Percentiles rank a stretch among this genome's conserved stretches.
Evolutionary conservation across 495 filamentous ascomycete species (phyloP).

Genomic region (Podospora pseudoanserina): DNA sequence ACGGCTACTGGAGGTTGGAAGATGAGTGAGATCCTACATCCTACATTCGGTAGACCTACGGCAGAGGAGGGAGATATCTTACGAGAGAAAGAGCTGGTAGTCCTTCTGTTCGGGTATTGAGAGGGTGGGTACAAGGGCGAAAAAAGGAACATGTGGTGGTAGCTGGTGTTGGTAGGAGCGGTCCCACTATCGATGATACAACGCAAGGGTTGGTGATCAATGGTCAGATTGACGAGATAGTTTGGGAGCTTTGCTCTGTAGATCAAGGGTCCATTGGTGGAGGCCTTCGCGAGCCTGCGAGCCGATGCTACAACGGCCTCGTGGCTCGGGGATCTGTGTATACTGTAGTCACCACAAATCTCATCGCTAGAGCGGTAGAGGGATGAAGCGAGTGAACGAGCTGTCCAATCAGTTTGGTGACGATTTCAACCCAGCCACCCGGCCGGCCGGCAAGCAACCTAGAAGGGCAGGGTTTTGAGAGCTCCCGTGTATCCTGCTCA

Average conservation of each 20-base stretch:
- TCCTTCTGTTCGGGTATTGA: too few relatives aligned
- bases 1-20: too few relatives aligned
- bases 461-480: neutral
- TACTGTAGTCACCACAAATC: neutral
- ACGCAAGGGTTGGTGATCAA: neutral
- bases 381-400: neutral
- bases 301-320: neutral
- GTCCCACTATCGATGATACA: neutral
- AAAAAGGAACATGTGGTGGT: neutral
- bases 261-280: neutral
- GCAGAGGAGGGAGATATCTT: too few relatives aligned
- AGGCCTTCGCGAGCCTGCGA: neutral
- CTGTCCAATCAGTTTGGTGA: neutral
- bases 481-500: neutral
- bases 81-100: too few relatives aligned
- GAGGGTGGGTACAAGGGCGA: neutral
- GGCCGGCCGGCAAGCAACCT: neutral
- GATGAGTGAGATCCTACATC: too few relatives aligned
- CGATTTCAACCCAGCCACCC: neutral
- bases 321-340: neutral
- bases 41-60: too few relatives aligned
- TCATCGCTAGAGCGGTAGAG: neutral
- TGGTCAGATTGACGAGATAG: neutral
- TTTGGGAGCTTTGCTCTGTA: neutral
- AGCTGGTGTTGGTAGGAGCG: neutral